Base-by-base conservation (phyloP, 768 basidiomycete species). In the Suillus subluteus region DNA sequence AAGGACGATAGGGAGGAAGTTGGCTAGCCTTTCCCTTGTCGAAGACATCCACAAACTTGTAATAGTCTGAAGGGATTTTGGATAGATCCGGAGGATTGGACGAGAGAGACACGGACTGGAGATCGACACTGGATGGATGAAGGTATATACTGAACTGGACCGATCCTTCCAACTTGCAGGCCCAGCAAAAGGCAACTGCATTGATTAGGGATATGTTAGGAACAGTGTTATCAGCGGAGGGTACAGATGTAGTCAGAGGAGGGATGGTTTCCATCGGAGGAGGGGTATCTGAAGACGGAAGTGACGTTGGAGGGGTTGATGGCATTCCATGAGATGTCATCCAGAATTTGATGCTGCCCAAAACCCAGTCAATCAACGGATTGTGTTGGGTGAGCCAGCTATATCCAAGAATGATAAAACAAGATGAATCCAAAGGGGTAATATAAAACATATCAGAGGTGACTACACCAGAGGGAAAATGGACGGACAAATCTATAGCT, bases 391-490 rank as follows among this genome's bases (percentile, higher is more conserved):
- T 30, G 59, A 66, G 58, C 65, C 58, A 66, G 65, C 62, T 62
- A 55, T 62, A 62, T 66, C 65, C 62, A 6, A 66, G 59, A 13
- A 66, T 40, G 3, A 62, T 15, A 7, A 16, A 12, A 40, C 65
- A 66, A 15, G 44, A 37, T 3, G 62, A 62, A 54, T 66, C 59
- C 61, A 66, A 66, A 6, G 30, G 61, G 40, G 65, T 62, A 4
- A 66, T 12, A 23, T 55, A 66, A 56, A 62, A 46, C 16, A 6
- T 40, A 8, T 32, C 37, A 23, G 52, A 50, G 38, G 61, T 66
- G n/a, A 62, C 61, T 40, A 55, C 41, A 35, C 48, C 32, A 15
- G 65, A 52, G 0, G 3, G 13, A 11, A 66, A 66, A 18, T 1
- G 13, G 8, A 66, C 23, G 1, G 41, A 18, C 7, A 66, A 12